Evolutionary conservation across 441 rosid species (phyloP).

Genomic region (Pelargonium exstipulatum): DNA sequence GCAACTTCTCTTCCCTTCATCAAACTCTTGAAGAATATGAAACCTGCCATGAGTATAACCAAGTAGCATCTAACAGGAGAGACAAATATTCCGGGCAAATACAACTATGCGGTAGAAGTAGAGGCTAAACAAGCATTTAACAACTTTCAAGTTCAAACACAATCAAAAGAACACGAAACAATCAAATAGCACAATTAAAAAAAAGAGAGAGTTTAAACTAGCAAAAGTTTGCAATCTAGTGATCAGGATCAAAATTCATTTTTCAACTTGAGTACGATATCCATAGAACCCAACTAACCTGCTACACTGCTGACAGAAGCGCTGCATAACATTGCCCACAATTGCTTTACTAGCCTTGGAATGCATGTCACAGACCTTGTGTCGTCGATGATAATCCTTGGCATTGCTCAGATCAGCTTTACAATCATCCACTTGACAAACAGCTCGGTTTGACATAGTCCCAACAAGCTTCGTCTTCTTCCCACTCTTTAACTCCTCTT

Average conservation of each 20-base stretch:
- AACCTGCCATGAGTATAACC: slow-evolving; percentile 42
- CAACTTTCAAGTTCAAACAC: background rate
- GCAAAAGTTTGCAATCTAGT: too few species aligned
- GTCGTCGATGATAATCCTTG: slow-evolving; percentile 45
- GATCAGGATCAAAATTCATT: too few species aligned
- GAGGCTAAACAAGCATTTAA: background rate
- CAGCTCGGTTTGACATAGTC: slow-evolving; percentile 22
- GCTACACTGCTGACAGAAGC: slow-evolving; percentile 53
- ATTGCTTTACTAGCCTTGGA: slow-evolving; percentile 39
- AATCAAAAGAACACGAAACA: slow-evolving; percentile 12
- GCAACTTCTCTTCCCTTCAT: slow-evolving; percentile 50
- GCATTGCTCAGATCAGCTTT: slow-evolving; percentile 40
- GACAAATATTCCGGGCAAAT: slow-evolving; percentile 6
- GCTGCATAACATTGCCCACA: slow-evolving; percentile 41
- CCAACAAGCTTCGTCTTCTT: slow-evolving; percentile 35
- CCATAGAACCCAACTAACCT: slow-evolving; percentile 28
- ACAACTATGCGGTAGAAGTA: background rate
- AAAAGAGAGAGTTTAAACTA: background rate
- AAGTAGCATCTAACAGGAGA: slow-evolving; percentile 32
- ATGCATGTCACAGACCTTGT: slow-evolving; percentile 45
- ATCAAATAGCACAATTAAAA: background rate
- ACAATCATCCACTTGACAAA: slow-evolving; percentile 47
- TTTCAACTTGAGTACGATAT: background rate
- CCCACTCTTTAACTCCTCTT: slow-evolving; percentile 30
- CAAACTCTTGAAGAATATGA: slow-evolving; percentile 50